These are phyloP conservation scores for Moesziomyces antarcticus DNA, from an alignment of 1,284 basidiomycete genomes.

Conservation along the genomic window DNA sequence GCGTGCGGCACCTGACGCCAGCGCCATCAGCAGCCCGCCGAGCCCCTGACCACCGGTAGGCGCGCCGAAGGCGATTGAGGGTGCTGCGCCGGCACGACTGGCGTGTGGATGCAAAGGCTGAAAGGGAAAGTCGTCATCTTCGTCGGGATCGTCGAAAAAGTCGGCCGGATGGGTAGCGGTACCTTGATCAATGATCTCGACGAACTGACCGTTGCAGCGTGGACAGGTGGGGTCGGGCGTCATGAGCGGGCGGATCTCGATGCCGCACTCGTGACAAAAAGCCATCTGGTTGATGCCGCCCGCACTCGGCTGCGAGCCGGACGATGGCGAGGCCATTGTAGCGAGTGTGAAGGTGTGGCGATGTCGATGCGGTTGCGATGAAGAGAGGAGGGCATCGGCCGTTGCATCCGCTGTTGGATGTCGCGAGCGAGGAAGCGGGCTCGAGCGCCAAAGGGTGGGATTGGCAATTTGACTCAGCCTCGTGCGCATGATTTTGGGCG, in stretches of 20 bases:
- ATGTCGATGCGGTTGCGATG: constrained; percentile 1
- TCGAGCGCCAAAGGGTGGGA: too few species aligned
- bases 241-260: constrained; percentile 57
- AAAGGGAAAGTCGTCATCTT: constrained; percentile 8
- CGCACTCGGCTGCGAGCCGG: constrained; percentile 5
- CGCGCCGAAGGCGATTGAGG: background rate
- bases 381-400: background rate
- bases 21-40: constrained; percentile 20
- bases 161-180: constrained; percentile 3
- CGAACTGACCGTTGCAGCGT: constrained; percentile 56
- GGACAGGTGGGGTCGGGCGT: constrained; percentile 57
- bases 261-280: constrained; percentile 57
- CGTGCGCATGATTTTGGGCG: background rate
- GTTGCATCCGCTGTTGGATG: background rate
- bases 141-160: constrained; percentile 6
- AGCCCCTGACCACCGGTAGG: background rate
- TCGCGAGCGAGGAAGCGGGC: background rate
- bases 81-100: too few species aligned
- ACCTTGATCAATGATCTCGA: constrained; percentile 49
- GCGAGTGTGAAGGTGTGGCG: background rate
- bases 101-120: background rate
- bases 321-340: constrained; percentile 19
- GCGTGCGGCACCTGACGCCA: constrained; percentile 14
- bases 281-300: constrained; percentile 45
- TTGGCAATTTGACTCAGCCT: too few species aligned